Base-by-base conservation (phyloP, 306 rosid species). In the Casuarina cunninghamiana region DNA sequence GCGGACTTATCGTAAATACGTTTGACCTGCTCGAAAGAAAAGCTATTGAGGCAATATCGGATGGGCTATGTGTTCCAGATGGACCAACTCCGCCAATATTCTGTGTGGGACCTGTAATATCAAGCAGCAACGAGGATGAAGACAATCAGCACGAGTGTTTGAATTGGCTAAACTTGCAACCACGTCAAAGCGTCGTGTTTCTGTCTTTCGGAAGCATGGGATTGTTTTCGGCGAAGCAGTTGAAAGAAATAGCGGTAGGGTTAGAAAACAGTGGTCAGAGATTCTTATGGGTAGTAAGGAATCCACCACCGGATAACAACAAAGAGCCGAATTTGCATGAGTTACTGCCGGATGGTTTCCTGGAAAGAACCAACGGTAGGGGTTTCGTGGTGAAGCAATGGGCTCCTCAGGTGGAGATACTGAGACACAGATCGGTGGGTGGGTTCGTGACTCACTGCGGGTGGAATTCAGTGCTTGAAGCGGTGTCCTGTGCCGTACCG, bases 401-500 rank as follows among this genome's bases (percentile, higher is more conserved):
- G 71, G 71, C 71, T 15, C 71, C 71, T 1, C 71, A 66, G 71
- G 50, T 80, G 75, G 84, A 77, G 66, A 71, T 77, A 32, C 49
- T 53, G 60, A 80, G 49, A 0, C 71, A 66, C 35, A 42, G 44
- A 44, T 80, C 87, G 4, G 82, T 80, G 53, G 82, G 84, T 11
- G 84, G 74, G 44, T 80, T 80, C 21, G 82, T 84, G 82, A 80
- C 82, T 48, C 87, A 84, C 13, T 84, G 84, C 15, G 87, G 87
- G 26, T 79, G 87, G 87, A 82, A 77, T 78, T 82, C 87, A 10
- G 81, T 80, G 81, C 4, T 82, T 71, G 85, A 82, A 10, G 77
- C 73, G 2, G 49, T 82, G 54, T 32, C 15, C 8, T 38, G 43
- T 3, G 84, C 82, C 0, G 80, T 84, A 7, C 87, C 87, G 12